Base-by-base conservation (phyloP, 2,329 filamentous ascomycete species). In the Xylariales sp. region DNA sequence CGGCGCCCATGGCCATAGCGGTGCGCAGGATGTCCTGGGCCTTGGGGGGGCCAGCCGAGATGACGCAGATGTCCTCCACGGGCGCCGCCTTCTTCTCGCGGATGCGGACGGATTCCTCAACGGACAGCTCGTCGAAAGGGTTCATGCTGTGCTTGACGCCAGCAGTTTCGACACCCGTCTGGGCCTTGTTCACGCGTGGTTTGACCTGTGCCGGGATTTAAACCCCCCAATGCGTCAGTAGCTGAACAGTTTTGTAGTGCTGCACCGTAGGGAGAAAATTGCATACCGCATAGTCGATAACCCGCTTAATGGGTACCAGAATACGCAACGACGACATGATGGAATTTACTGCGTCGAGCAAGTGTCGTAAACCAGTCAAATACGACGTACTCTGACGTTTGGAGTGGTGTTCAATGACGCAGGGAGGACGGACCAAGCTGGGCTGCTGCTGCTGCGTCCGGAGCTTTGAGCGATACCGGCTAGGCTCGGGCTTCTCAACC, bases 101-200 rank as follows among this genome's bases (percentile, higher is more conserved):
- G 59, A 98, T 85, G 28, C 88, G 88, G 36, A 96, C 87, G 36
- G 90, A 88, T 71, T 97, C 93, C 69, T 98, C 93, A 63, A 98
- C 82, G 29, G 89, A 94, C 57, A 98, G 86, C 66, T 98, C 93
- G 73, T 98, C 93, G 69, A 98, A 98, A 15, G 93, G 93, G 75
- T 97, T 98, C 80, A 98, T 91, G 61, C 84, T 90, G 76, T 97
- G 91, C 69, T 97, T 97, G 57, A 97, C 89, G 51, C 87, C 87
- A 48, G 83, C 76, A 39, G 87, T 95, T 68, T 96, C 91, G 66
- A 98, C 85, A 59, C 81, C 91, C 44, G 91, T 96, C 66, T 78
- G 75, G 54, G 78, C 67, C 62, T 81, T 83, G 70, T 83, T 83
- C 61, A 83, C 77, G 51, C 79, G 77, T 40, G 78, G 78, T 57